These are phyloP conservation scores for Apocynum venetum DNA, from an alignment of 257 asterid genomes.

Conservation along the genomic window DNA sequence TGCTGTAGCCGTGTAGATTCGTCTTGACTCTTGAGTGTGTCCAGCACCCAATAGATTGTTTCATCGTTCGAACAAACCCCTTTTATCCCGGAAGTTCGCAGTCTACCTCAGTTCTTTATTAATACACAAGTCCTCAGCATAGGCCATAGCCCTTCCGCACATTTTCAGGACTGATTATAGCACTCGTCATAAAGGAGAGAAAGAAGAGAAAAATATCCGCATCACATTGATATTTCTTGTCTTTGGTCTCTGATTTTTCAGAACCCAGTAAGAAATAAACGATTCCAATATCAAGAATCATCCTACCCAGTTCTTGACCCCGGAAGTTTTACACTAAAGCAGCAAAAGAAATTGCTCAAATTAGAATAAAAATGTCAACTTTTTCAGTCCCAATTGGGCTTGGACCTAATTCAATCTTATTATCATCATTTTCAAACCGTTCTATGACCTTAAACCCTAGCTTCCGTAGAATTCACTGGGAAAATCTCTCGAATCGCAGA, in stretches of 20 bases:
- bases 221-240: background rate
- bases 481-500: constrained; percentile 34
- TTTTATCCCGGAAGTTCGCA: too few relatives aligned
- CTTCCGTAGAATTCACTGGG: constrained; percentile 40
- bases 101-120: too few relatives aligned
- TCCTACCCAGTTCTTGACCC: constrained; percentile 5
- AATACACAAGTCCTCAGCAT: too few relatives aligned
- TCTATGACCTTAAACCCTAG: constrained; percentile 35
- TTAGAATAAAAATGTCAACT: constrained; percentile 44
- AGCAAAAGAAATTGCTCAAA: background rate
- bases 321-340: background rate
- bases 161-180: too few relatives aligned
- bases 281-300: background rate
- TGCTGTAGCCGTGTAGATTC: too few relatives aligned
- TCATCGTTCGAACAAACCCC: too few relatives aligned
- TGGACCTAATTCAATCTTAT: constrained; percentile 42
- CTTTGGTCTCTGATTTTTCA: background rate
- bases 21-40: too few relatives aligned
- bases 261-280: background rate
- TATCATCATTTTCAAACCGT: constrained; percentile 55
- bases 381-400: constrained; percentile 35
- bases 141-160: too few relatives aligned
- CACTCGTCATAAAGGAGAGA: too few relatives aligned
- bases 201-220: too few relatives aligned
- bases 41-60: too few relatives aligned